Evolutionary conservation across 305 asterid species (phyloP).

Genomic region (Stenogyne calaminthoides): DNA sequence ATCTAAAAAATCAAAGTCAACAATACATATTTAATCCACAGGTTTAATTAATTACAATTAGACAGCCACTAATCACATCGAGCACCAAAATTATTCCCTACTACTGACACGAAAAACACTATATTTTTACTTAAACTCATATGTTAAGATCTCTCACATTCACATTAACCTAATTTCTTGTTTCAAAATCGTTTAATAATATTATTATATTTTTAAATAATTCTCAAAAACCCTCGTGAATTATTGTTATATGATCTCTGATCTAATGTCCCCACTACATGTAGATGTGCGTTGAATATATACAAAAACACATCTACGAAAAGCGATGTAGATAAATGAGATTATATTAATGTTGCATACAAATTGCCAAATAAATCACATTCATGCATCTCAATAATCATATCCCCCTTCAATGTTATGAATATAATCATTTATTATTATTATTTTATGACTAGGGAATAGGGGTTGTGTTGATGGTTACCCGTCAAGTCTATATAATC

Average conservation of each 20-base stretch:
- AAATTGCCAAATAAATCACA: constrained; percentile 11
- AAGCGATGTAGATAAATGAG: not conserved
- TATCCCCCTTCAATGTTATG: not conserved
- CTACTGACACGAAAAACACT: constrained; percentile 23
- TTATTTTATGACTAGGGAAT: not conserved
- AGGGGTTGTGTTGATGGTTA: not conserved
- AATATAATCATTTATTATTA: no score
- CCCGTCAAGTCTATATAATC: not conserved
- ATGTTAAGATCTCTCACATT: constrained; percentile 23
- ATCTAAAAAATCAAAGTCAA: constrained; percentile 36
- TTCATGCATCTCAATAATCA: constrained; percentile 23
- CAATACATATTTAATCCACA: constrained; percentile 19
- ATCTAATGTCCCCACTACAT: constrained; percentile 18
- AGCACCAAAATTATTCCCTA: constrained; percentile 41
- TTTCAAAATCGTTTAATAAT: not conserved
- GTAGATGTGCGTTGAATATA: not conserved
- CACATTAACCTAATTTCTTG: constrained; percentile 6
- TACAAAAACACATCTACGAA: constrained; percentile 4
- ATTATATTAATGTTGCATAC: constrained; percentile 18
- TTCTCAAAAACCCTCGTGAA: constrained; percentile 8
- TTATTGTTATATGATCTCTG: constrained; percentile 5
- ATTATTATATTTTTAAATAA: not conserved
- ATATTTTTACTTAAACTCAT: not conserved
- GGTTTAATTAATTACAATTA: constrained; percentile 27
- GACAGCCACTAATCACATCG: constrained; percentile 49